phyloP scores from a whole-genome alignment of 192 early-diverging fungal species.

The Umbelopsis vinacea region DNA sequence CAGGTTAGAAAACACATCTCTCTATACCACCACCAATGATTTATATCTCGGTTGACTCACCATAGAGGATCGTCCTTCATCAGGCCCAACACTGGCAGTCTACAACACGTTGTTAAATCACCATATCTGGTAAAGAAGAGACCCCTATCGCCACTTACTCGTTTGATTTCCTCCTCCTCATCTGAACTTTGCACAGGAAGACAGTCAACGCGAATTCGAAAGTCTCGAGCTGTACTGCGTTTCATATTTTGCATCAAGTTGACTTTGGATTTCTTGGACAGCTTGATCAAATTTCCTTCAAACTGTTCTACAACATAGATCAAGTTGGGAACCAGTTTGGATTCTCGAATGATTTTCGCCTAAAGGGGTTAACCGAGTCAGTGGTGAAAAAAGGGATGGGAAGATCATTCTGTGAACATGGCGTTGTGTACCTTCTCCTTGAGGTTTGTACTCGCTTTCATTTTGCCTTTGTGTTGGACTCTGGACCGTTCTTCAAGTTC shows the following conservation, averaged over 20 bases:
- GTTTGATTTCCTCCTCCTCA: slow-evolving; percentile 38
- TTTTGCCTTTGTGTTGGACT: slow-evolving; percentile 33
- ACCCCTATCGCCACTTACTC: not conserved
- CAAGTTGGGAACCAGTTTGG: slow-evolving; percentile 71
- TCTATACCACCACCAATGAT: not conserved
- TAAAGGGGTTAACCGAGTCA: slow-evolving; percentile 6
- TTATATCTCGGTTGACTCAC: not conserved
- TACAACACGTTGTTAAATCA: slow-evolving; percentile 19
- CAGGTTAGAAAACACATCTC: not conserved
- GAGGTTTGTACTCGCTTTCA: slow-evolving; percentile 26
- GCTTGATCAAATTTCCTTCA: slow-evolving; percentile 72
- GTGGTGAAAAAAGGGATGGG: not conserved
- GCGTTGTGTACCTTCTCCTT: slow-evolving; percentile 39
- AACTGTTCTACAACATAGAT: slow-evolving; percentile 79
- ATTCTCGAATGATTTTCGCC: slow-evolving; percentile 69
- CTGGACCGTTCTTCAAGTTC: slow-evolving; percentile 15
- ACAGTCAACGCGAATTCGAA: slow-evolving; percentile 63
- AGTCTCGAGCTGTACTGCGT: slow-evolving; percentile 80
- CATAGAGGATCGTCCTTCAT: not conserved
- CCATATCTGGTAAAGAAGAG: slow-evolving; percentile 5
- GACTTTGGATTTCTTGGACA: slow-evolving; percentile 70
- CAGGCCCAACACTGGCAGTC: not conserved
- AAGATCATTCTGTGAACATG: not conserved
- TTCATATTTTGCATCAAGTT: slow-evolving; percentile 78
- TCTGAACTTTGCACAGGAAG: slow-evolving; percentile 48